These are phyloP conservation scores for Penicillium paradoxum DNA, from an alignment of 495 filamentous ascomycete genomes.

Conservation along the genomic window DNA sequence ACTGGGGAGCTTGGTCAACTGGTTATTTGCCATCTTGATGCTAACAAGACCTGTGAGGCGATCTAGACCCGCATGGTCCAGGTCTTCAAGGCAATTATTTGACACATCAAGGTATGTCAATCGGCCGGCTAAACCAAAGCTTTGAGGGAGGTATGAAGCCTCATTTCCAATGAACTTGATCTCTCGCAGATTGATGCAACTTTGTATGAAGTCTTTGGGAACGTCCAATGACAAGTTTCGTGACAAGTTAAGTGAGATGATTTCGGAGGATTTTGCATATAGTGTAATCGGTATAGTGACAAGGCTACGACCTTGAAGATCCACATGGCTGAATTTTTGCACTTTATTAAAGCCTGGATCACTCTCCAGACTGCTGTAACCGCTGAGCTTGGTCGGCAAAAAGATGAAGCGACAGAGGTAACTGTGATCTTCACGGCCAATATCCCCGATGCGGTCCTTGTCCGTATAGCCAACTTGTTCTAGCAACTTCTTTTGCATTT, in stretches of 20 bases:
- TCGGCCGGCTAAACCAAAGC: slow-evolving; percentile 73
- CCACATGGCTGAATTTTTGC: slow-evolving; percentile 88
- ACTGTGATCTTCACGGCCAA: slow-evolving; percentile 96
- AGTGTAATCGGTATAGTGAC: slow-evolving; percentile 92
- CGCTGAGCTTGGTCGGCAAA: slow-evolving; percentile 77
- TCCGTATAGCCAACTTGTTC: slow-evolving; percentile 91
- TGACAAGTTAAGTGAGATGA: slow-evolving; percentile 91
- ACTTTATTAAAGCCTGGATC: slow-evolving; percentile 76
- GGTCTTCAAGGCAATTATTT: slow-evolving; percentile 82
- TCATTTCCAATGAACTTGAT: slow-evolving; percentile 94
- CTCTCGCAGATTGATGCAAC: slow-evolving; percentile 84
- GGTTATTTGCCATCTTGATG: slow-evolving; percentile 90
- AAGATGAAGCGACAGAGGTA: slow-evolving; percentile 96
- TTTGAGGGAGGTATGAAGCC: slow-evolving; percentile 76
- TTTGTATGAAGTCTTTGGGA: slow-evolving; percentile 93
- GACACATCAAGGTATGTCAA: slow-evolving; percentile 90
- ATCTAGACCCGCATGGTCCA: slow-evolving; percentile 77
- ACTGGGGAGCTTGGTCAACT: slow-evolving; percentile 65
- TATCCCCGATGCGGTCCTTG: slow-evolving; percentile 82
- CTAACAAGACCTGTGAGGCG: slow-evolving; percentile 71
- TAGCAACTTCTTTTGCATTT: slow-evolving; percentile 88
- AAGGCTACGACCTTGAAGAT: slow-evolving; percentile 85
- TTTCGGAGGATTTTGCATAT: slow-evolving; percentile 86
- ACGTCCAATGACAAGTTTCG: slow-evolving; percentile 88
- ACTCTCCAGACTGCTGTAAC: slow-evolving; percentile 61